phyloP scores from a whole-genome alignment of 176 grass and related monocot genomes.

The Oryza meyeriana region DNA sequence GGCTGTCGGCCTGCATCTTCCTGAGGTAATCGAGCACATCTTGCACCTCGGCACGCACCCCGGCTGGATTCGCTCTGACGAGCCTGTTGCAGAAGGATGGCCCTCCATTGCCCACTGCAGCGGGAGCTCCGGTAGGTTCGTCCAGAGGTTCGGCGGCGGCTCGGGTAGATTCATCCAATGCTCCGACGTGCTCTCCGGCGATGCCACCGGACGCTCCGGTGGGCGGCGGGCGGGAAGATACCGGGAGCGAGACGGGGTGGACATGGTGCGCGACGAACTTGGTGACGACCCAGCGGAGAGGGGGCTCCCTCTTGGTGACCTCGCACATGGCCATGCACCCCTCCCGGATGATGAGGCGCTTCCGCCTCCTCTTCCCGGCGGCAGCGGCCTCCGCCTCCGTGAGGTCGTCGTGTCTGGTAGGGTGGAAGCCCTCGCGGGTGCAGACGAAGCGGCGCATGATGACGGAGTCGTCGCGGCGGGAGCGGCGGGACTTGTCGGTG shows the following conservation, averaged over 20 bases:
- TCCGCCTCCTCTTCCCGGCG: constrained; percentile 50
- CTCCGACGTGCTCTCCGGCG: background rate
- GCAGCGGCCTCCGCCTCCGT: constrained; percentile 16
- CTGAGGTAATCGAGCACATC: constrained; percentile 53
- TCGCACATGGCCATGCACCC: constrained; percentile 71
- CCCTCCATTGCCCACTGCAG: constrained; percentile 22
- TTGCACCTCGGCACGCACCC: constrained; percentile 41
- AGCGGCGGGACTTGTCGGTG: constrained; percentile 64
- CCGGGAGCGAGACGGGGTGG: constrained; percentile 35
- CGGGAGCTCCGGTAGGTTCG: background rate
- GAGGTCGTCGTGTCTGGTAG: constrained; percentile 18
- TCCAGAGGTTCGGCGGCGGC: background rate
- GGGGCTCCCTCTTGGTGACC: constrained; percentile 51
- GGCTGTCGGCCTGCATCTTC: constrained; percentile 47
- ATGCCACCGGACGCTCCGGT: background rate
- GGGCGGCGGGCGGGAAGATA: background rate
- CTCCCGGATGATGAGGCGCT: constrained; percentile 48
- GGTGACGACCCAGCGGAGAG: constrained; percentile 51
- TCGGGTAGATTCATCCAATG: background rate
- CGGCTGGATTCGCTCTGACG: constrained; percentile 46
- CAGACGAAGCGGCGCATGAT: constrained; percentile 72
- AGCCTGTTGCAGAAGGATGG: constrained; percentile 25
- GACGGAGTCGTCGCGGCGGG: constrained; percentile 56
- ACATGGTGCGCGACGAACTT: constrained; percentile 54
- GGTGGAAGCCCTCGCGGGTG: constrained; percentile 56